Base-by-base conservation (phyloP, 805 yeast species). In the Candida quercuum region DNA sequence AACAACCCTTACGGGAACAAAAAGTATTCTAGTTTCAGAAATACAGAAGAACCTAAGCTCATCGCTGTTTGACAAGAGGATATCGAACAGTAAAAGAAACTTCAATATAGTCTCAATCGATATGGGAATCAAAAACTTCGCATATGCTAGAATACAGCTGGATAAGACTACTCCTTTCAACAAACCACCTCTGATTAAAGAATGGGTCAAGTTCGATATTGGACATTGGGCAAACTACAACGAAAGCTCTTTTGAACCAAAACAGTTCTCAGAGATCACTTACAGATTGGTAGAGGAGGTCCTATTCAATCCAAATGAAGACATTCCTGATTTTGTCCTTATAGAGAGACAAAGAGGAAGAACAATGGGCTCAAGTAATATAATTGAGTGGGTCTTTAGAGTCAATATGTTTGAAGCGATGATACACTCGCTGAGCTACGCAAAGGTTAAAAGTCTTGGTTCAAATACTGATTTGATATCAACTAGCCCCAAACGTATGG, bases 321-420 rank as follows among this genome's bases (percentile, higher is more conserved):
- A 41, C 1, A 22, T 42, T 0, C 71, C 76, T 0, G 69, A 69
- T 40, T 51, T 67, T 3, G 63, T 74, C 3, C 48, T 78, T 10
- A 57, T 79, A 3, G 86, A 80, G 47, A 50, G 76, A 39, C 86
- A 80, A 51, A 49, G 86, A 28, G 61, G 71, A 28, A 61, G 85
- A 35, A 64, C 76, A 0, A 57, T 57, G 44, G 72, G 80, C 0
- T 60, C 71, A 2, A 59, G 63, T 10, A 55, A 53, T 14, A 69
- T 79, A 1, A 59, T 74, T 5, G 81, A 77, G 38, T 66, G 69
- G 38, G 67, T 78, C 3, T 51, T 78, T 21, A 65, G 69, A 35
- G 69, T 75, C 5, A 78, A 76, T 38, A 64, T 76, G 17, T 48
- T 79, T 24, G 86, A 79, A 48, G 65, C 68, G 13, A 71, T 72